These are phyloP conservation scores for Micromonas commoda DNA, from an alignment of 139 green algal genomes.

Conservation along the genomic window DNA sequence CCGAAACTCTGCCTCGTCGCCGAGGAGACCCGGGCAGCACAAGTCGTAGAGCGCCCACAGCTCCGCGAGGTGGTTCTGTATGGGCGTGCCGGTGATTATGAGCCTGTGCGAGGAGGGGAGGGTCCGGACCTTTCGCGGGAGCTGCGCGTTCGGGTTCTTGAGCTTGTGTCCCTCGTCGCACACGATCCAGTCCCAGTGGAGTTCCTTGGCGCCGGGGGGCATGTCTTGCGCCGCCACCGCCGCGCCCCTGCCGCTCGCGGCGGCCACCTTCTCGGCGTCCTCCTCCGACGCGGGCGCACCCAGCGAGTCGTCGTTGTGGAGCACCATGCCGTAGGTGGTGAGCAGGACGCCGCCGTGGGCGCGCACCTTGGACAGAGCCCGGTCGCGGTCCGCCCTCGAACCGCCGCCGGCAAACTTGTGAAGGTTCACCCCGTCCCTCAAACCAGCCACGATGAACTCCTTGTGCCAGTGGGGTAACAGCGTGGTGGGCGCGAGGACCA, in stretches of 20 bases:
- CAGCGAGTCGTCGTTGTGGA: conserved; percentile 64
- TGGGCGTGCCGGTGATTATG: conserved; percentile 81
- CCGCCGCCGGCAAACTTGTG: background rate
- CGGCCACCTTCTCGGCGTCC: conserved; percentile 11
- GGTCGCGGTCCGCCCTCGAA: background rate
- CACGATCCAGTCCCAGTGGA: conserved; percentile 78
- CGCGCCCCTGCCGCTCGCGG: background rate
- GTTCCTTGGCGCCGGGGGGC: background rate
- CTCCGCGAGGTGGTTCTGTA: conserved; percentile 69
- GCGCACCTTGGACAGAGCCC: background rate
- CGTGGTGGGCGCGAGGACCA: conserved; percentile 82
- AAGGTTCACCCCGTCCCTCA: background rate
- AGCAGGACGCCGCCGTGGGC: conserved; percentile 65
- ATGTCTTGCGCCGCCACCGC: background rate
- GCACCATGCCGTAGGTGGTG: conserved; percentile 89
- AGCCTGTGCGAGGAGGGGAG: conserved; percentile 51
- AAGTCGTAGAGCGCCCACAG: conserved; percentile 85
- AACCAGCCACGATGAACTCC: conserved; percentile 55
- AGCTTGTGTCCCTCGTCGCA: conserved; percentile 84
- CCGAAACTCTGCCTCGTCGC: conserved; percentile 32
- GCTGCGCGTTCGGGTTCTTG: conserved; percentile 82
- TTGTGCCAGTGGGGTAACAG: conserved; percentile 77
- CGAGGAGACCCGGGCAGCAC: conserved; percentile 43
- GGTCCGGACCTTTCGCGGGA: conserved; percentile 48
- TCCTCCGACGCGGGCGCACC: conserved; percentile 12